A percentile compares a stretch with the other conserved stretches of the same genome.
phyloP scores from a whole-genome alignment of 768 basidiomycete species.

The Tephrocybe sp. region DNA sequence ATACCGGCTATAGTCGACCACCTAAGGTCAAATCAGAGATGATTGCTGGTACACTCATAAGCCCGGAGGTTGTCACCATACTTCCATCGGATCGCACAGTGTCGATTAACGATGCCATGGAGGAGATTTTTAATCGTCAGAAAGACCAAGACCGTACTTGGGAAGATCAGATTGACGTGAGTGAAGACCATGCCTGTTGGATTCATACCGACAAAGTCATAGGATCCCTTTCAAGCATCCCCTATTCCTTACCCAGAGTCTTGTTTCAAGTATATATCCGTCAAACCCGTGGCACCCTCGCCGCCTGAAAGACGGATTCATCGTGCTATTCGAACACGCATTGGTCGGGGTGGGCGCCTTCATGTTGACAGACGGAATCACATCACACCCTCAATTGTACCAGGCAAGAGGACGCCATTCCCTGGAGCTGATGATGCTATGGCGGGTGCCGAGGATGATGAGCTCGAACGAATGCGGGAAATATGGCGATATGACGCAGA shows the following conservation, averaged over 20 bases:
- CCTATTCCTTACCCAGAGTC: constrained; percentile 57
- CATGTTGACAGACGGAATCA: constrained; percentile 68
- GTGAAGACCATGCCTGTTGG: constrained; percentile 16
- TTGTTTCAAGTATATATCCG: constrained; percentile 61
- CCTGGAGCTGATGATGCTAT: constrained; percentile 23
- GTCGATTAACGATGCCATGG: constrained; percentile 60
- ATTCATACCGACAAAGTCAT: not conserved
- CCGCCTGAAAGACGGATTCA: constrained; percentile 24
- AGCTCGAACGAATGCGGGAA: constrained; percentile 41
- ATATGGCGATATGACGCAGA: constrained; percentile 72
- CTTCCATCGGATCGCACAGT: constrained; percentile 66
- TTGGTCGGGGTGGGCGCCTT: constrained; percentile 80
- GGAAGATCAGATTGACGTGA: constrained; percentile 85
- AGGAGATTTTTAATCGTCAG: constrained; percentile 54
- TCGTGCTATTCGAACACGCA: constrained; percentile 66
- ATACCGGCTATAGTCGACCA: constrained; percentile 40
- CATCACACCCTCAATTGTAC: constrained; percentile 21
- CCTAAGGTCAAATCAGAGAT: constrained; percentile 51
- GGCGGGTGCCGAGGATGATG: constrained; percentile 33
- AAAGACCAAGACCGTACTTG: constrained; percentile 77
- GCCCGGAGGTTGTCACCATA: constrained; percentile 45
- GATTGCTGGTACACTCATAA: constrained; percentile 38
- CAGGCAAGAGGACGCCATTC: constrained; percentile 25
- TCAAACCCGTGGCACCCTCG: constrained; percentile 29
- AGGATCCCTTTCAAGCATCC: constrained; percentile 73